Evolutionary conservation across 116 monocot genomes (phyloP).

Genomic region (Cymodocea nodosa): DNA sequence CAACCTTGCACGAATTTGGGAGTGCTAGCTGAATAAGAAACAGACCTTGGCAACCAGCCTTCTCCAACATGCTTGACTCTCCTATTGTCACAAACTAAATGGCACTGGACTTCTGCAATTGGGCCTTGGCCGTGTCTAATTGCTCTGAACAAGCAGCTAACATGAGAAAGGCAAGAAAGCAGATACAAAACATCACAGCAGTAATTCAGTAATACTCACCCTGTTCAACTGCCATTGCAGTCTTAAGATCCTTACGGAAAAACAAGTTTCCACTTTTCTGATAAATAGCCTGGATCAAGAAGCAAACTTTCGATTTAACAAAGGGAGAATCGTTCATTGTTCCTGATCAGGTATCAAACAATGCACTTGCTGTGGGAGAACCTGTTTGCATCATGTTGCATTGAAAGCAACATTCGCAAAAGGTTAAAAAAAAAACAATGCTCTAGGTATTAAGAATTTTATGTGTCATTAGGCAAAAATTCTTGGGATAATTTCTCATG

Average conservation of each 20-base stretch:
- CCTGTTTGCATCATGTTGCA: no score
- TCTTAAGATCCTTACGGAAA: slow-evolving; percentile 24
- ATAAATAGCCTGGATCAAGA: slow-evolving; percentile 24
- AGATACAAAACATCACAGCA: neutral
- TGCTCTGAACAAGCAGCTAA: slow-evolving; percentile 12
- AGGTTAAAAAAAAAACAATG: no score
- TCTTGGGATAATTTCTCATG: no score
- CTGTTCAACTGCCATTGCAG: slow-evolving; percentile 20
- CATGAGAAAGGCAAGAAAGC: neutral
- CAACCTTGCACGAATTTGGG: no score
- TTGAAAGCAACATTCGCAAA: no score
- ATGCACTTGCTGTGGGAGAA: no score
- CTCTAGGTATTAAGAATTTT: no score
- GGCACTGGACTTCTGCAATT: slow-evolving; percentile 17
- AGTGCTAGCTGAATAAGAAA: no score
- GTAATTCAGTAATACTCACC: slow-evolving; percentile 14
- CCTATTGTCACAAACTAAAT: neutral
- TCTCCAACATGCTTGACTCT: no score
- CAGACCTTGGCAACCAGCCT: no score
- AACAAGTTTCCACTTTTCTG: slow-evolving; percentile 29
- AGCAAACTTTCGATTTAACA: neutral
- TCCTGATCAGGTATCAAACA: neutral
- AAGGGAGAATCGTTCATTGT: neutral
- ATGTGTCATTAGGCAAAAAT: no score
- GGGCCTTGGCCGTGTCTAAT: slow-evolving; percentile 25